Evolutionary conservation across 805 yeast genomes (phyloP).

Genomic region (Blastobotrys attinorum): DNA sequence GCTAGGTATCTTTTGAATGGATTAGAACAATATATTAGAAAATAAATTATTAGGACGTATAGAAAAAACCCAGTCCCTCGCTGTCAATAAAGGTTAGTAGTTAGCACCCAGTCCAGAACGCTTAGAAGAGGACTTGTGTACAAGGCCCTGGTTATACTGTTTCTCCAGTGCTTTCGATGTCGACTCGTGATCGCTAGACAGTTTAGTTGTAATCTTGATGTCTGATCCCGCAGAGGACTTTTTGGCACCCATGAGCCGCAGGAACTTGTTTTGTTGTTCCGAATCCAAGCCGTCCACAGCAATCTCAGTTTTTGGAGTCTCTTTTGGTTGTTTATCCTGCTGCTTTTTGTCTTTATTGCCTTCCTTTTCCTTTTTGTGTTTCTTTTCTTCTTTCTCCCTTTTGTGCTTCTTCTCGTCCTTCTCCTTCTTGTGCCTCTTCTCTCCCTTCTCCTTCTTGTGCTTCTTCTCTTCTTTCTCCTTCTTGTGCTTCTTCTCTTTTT

Average conservation of each 20-base stretch:
- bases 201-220: background rate
- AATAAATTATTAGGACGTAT: too few species aligned
- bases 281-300: conserved; percentile 16
- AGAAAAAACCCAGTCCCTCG: too few species aligned
- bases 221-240: conserved; percentile 8
- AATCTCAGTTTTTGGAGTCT: conserved; percentile 8
- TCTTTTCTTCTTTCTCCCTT: conserved; percentile 4
- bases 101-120: conserved; percentile 16
- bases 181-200: background rate
- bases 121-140: conserved; percentile 11
- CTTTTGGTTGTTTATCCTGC: conserved; percentile 7
- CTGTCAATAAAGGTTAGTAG: background rate
- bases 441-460: background rate
- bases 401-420: background rate
- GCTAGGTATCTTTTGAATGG: conserved; percentile 31
- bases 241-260: conserved; percentile 20
- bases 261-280: conserved; percentile 17
- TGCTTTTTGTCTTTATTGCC: conserved; percentile 4
- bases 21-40: background rate
- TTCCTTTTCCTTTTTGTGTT: conserved; percentile 2
- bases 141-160: conserved; percentile 19
- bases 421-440: conserved; percentile 1
- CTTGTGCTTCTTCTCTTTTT: conserved; percentile 1
- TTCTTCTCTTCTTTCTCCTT: conserved; percentile 5
- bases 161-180: conserved; percentile 9